Percentiles rank a stretch among this genome's conserved stretches.
phyloP scores from a whole-genome alignment of 1,284 basidiomycete genomes.

The Moesziomyces parantarcticus region DNA sequence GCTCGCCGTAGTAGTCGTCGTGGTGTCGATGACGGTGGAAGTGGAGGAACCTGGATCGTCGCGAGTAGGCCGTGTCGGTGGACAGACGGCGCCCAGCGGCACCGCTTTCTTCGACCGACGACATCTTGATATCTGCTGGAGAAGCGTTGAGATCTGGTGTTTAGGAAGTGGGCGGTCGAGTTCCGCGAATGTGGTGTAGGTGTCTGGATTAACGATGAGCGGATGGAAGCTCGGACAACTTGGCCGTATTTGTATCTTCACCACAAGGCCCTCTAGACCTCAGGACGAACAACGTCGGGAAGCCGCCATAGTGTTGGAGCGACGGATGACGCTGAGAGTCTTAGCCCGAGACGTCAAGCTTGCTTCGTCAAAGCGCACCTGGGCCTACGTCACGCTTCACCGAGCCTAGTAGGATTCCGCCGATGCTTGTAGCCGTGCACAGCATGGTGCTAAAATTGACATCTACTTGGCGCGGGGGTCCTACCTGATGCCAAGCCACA shows the following conservation, averaged over 20 bases:
- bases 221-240: too few species aligned
- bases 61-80: constrained; percentile 20
- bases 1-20: background rate
- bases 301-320: too few species aligned
- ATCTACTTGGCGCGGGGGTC: background rate
- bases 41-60: background rate
- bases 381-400: background rate
- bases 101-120: constrained; percentile 10
- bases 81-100: constrained; percentile 14
- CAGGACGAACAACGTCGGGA: too few species aligned
- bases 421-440: background rate
- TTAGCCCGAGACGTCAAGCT: too few species aligned
- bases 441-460: constrained; percentile 5
- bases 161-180: too few species aligned
- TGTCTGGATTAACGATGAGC: background rate
- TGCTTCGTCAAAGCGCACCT: too few species aligned
- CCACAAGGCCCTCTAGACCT: too few species aligned
- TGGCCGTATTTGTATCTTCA: background rate
- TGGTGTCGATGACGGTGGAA: constrained; percentile 7
- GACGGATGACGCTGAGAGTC: too few species aligned
- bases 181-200: too few species aligned
- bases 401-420: background rate
- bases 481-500: background rate
- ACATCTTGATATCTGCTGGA: constrained; percentile 3
- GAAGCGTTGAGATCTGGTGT: background rate